phyloP scores from a whole-genome alignment of 306 rosid genomes.

The Bauhinia variegata region DNA sequence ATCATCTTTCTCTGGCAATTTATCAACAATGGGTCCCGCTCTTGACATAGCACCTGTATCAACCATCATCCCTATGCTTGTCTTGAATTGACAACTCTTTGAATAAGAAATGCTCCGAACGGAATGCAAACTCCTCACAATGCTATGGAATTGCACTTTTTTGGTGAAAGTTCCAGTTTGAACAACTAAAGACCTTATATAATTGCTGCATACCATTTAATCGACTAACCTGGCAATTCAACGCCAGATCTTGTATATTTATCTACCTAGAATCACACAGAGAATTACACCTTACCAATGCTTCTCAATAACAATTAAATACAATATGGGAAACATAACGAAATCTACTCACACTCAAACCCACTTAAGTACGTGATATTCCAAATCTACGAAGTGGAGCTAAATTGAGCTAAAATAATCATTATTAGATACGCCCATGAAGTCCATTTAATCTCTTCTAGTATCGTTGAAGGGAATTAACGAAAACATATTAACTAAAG shows the following conservation, averaged over 20 bases:
- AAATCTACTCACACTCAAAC: not conserved
- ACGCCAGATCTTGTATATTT: constrained; percentile 31
- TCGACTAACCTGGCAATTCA: constrained; percentile 36
- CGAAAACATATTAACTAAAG: not conserved
- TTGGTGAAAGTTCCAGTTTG: constrained; percentile 50
- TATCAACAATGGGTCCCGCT: constrained; percentile 51
- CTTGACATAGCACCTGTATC: constrained; percentile 60
- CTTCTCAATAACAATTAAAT: constrained; percentile 13
- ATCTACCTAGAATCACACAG: constrained; percentile 29
- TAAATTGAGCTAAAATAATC: not conserved
- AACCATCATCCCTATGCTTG: constrained; percentile 70
- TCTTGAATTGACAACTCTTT: constrained; percentile 47
- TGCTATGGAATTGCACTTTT: constrained; percentile 39
- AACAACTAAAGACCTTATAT: constrained; percentile 58
- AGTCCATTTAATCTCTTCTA: not conserved
- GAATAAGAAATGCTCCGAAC: constrained; percentile 30
- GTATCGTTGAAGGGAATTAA: not conserved
- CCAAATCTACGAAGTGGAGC: not conserved
- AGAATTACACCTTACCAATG: constrained; percentile 20
- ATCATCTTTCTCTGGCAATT: constrained; percentile 60
- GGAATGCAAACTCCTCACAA: constrained; percentile 44
- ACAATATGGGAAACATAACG: not conserved
- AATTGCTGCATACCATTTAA: constrained; percentile 68
- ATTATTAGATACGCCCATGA: not conserved
- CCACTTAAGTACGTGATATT: not conserved